Percentiles rank a stretch among this genome's conserved stretches.
Conservation (phyloP, 495 filamentous ascomycete species). For the Podospora appendiculata region DNA sequence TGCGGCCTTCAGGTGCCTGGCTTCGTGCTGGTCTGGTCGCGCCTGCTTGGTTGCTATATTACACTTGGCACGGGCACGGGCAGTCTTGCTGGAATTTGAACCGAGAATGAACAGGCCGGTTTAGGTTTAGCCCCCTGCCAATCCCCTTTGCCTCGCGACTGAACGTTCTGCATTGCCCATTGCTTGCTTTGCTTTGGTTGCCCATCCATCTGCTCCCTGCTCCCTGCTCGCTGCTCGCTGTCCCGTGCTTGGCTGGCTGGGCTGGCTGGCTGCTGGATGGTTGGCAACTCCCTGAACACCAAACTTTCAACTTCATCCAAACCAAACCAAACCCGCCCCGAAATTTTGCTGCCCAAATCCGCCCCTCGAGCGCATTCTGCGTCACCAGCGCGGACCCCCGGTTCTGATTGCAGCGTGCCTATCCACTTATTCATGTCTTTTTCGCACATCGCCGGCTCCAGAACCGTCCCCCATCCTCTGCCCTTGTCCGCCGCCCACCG, state of each 20-base stretch:
- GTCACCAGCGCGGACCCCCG: not conserved
- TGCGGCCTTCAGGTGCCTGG: no score
- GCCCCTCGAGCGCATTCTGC: not conserved
- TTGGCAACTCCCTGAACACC: slow-evolving; percentile 8
- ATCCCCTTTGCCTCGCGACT: slow-evolving; percentile 13
- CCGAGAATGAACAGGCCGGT: slow-evolving; percentile 7
- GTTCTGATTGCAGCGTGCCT: not conserved
- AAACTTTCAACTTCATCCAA: slow-evolving; percentile 20
- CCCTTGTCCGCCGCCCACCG: not conserved
- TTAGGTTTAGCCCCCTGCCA: slow-evolving; percentile 22
- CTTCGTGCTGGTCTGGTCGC: no score
- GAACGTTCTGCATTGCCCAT: no score
- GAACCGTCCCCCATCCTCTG: not conserved
- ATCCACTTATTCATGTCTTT: slow-evolving; percentile 1
- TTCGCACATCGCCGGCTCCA: not conserved
- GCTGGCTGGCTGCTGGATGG: not conserved
- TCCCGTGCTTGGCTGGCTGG: slow-evolving; percentile 5
- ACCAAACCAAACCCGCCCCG: slow-evolving; percentile 1
- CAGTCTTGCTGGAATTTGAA: not conserved
- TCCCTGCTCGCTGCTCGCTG: not conserved
- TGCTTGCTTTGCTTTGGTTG: no score
- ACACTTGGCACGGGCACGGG: not conserved
- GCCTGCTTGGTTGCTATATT: slow-evolving; percentile 2
- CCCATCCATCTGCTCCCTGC: no score
- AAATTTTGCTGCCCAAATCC: slow-evolving; percentile 6